Base-by-base conservation (phyloP, 75 land plant species). In the Selaginella tamariscina region DNA sequence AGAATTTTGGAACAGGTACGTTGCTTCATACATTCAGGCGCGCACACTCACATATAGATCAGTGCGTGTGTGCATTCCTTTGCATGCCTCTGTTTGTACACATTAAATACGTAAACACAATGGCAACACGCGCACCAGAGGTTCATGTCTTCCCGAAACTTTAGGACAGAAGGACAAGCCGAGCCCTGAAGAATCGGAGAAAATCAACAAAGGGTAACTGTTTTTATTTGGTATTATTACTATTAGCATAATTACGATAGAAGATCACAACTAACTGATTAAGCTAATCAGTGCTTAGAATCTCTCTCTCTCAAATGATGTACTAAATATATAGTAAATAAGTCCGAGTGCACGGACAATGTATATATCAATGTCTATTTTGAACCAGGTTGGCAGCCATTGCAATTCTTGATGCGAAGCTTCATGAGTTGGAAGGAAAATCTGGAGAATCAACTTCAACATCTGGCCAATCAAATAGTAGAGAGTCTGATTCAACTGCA, bases 101-200 rank as follows among this genome's bases (percentile, higher is more conserved):
- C n/a, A n/a, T n/a, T n/a, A n/a, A n/a, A n/a, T 18, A 18, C 54
- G 20, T 20, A 49, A 20, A 49, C 11, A 11, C 20, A 11, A 11
- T 11, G 54, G 54, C 54, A 11, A 49, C 20, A 20, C 18, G 11
- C 18, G 20, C 18, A 20, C 20, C 11, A 11, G 54, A 49, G 11
- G 20, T 11, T 49, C 18, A 20, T 49, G 54, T 49, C 20, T 39
- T 15, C 49, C 49, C 11, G 49, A 39, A 39, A 5, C 15, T 39
- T 39, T 39, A 39, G 49, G 49, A 39, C 49, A 39, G 49, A 39
- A 39, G 49, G 49, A 39, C 49, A 39, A 39, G 49, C 49, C 15
- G 15, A 39, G 15, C 5, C 49, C 49, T 39, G 49, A 39, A 39
- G 49, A 39, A 39, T 5, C 49, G 11, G 49, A 39, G 11, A 39